Conservation (phyloP, 441 rosid species). For the Pelargonium australe region DNA sequence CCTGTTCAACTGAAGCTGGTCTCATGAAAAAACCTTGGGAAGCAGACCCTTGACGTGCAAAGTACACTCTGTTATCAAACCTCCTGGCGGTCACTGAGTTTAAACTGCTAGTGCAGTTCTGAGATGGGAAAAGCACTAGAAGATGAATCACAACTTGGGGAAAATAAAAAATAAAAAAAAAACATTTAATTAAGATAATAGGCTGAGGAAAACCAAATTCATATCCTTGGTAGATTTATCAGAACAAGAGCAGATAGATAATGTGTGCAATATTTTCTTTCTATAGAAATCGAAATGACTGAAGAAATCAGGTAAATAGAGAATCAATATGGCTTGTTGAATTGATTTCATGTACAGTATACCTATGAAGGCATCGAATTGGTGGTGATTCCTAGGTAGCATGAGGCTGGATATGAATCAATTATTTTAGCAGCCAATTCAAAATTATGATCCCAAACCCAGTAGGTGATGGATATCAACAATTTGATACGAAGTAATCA, state of each 20-base stretch:
- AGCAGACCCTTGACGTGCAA: conserved; percentile 62
- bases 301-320: no score
- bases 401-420: no score
- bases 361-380: not conserved
- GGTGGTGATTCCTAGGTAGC: no score
- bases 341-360: no score
- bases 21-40: conserved; percentile 71
- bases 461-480: no score
- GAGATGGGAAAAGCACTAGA: conserved; percentile 17
- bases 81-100: conserved; percentile 41
- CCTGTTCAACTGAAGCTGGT: conserved; percentile 46
- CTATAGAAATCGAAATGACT: not conserved
- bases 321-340: no score
- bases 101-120: conserved; percentile 71
- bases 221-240: not conserved
- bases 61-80: conserved; percentile 47
- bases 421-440: no score
- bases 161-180: not conserved
- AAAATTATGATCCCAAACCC: no score
- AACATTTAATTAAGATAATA: not conserved
- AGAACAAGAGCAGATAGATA: not conserved
- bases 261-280: not conserved
- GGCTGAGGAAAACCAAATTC: no score
- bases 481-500: no score
- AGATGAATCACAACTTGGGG: not conserved